A percentile compares a stretch with the other conserved stretches of the same genome.
These are phyloP conservation scores for Schizophyllum commune DNA, from an alignment of 1,284 basidiomycete species.

Conservation along the genomic window DNA sequence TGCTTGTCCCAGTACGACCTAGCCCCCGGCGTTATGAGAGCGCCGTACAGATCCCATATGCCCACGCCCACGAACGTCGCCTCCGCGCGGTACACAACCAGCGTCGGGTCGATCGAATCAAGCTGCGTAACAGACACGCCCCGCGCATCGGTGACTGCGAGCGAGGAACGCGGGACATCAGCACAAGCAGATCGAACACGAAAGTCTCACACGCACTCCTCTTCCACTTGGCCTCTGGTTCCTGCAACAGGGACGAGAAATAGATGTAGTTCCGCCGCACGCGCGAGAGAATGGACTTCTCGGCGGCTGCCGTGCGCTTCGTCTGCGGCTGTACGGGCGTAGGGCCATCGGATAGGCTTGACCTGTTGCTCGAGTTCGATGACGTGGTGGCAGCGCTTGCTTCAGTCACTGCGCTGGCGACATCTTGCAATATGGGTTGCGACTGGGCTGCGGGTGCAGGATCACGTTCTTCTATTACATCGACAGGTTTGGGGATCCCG, in stretches of 20 bases:
- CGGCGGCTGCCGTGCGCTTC: slow-evolving; percentile 55
- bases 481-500: slow-evolving; percentile 67
- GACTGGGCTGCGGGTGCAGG: slow-evolving; percentile 39
- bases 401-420: slow-evolving; percentile 50
- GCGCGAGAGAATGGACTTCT: slow-evolving; percentile 76
- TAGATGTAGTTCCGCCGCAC: slow-evolving; percentile 96
- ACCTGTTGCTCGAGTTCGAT: slow-evolving; percentile 18
- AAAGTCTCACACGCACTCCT: slow-evolving; percentile 44
- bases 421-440: slow-evolving; percentile 58
- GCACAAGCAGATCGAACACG: slow-evolving; percentile 4
- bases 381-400: slow-evolving; percentile 23
- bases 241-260: slow-evolving; percentile 94
- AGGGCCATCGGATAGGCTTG: slow-evolving; percentile 24
- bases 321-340: slow-evolving; percentile 29
- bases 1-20: slow-evolving; percentile 86
- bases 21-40: slow-evolving; percentile 80
- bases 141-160: slow-evolving; percentile 69
- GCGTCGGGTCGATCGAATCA: slow-evolving; percentile 94
- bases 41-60: slow-evolving; percentile 93
- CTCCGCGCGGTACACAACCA: slow-evolving; percentile 95
- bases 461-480: slow-evolving; percentile 58
- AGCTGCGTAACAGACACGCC: slow-evolving; percentile 94
- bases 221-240: slow-evolving; percentile 98
- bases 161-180: slow-evolving; percentile 8
- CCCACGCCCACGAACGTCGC: slow-evolving; percentile 96